These are phyloP conservation scores for Nicotiana tabacum DNA, from an alignment of 257 asterid genomes.

Conservation along the genomic window DNA sequence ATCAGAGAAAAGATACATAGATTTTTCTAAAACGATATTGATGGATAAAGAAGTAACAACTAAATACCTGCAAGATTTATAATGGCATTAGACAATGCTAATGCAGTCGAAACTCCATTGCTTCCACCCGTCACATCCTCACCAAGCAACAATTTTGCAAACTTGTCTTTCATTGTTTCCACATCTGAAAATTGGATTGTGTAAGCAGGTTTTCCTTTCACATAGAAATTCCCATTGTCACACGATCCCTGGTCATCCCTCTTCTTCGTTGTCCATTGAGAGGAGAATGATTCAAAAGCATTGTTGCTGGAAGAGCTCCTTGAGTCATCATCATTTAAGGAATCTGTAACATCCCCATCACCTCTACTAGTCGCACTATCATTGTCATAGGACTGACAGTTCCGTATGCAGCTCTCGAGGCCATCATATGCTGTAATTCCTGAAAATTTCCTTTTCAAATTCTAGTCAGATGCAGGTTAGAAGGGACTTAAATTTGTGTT, in stretches of 20 bases:
- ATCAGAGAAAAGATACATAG: not conserved
- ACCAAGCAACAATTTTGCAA: constrained; percentile 75
- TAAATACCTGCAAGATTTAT: constrained; percentile 59
- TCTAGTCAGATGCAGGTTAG: not conserved
- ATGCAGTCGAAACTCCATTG: constrained; percentile 61
- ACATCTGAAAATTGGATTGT: constrained; percentile 31
- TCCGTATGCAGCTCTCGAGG: constrained; percentile 73
- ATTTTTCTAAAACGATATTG: not conserved
- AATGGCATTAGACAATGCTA: constrained; percentile 77
- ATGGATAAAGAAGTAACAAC: not conserved
- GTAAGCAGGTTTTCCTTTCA: constrained; percentile 27
- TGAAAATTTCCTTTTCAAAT: not conserved
- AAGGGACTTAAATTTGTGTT: not conserved
- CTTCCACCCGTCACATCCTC: constrained; percentile 81
- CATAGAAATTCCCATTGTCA: constrained; percentile 30
- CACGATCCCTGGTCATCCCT: constrained; percentile 36
- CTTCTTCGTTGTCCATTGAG: constrained; percentile 52
- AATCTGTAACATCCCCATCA: constrained; percentile 58
- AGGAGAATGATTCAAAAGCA: constrained; percentile 63
- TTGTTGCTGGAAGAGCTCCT: constrained; percentile 78
- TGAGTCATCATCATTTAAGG: constrained; percentile 65
- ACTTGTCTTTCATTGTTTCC: constrained; percentile 72
- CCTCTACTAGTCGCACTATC: constrained; percentile 62
- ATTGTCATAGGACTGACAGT: constrained; percentile 44
- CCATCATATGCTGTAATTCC: constrained; percentile 74